Percentiles rank a stretch among this genome's conserved stretches.
Evolutionary conservation across 306 rosid species (phyloP).

Genomic region (Bauhinia variegata): DNA sequence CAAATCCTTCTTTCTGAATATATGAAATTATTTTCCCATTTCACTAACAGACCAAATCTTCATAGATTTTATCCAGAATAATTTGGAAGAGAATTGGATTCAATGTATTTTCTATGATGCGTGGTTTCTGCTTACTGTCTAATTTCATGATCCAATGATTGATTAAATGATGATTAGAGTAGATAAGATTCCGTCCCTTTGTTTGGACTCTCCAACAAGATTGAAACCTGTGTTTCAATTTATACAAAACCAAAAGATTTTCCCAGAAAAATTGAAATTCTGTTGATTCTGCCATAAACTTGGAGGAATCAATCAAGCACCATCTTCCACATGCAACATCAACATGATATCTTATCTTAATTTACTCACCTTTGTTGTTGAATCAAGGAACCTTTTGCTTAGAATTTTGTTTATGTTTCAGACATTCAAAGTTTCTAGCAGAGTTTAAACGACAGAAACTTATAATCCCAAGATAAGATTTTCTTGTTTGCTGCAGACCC

Average conservation of each 20-base stretch:
- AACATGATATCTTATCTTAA: neutral
- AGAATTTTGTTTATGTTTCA: neutral
- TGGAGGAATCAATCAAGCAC: neutral
- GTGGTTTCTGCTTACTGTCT: conserved; percentile 26
- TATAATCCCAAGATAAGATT: conserved; percentile 42
- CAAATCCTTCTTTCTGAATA: neutral
- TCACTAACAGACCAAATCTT: conserved; percentile 31
- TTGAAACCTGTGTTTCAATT: neutral
- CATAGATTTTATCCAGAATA: conserved; percentile 26
- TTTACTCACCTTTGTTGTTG: neutral
- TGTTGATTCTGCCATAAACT: neutral
- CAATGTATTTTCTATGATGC: neutral
- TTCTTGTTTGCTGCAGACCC: conserved; percentile 31
- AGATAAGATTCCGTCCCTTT: conserved; percentile 41
- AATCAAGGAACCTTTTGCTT: neutral
- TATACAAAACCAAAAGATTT: neutral
- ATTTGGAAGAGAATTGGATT: conserved; percentile 14
- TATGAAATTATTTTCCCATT: conserved; percentile 23
- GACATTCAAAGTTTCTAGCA: conserved; percentile 2
- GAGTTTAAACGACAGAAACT: too few species aligned
- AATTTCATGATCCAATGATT: conserved; percentile 34
- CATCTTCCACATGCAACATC: neutral
- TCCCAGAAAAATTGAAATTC: conserved; percentile 27
- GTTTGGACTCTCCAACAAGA: conserved; percentile 13
- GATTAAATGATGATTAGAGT: conserved; percentile 30